A percentile compares a stretch with the other conserved stretches of the same genome.
Conservation (phyloP, 192 early-diverging fungal genomes). For the Lobosporangium transversale region DNA sequence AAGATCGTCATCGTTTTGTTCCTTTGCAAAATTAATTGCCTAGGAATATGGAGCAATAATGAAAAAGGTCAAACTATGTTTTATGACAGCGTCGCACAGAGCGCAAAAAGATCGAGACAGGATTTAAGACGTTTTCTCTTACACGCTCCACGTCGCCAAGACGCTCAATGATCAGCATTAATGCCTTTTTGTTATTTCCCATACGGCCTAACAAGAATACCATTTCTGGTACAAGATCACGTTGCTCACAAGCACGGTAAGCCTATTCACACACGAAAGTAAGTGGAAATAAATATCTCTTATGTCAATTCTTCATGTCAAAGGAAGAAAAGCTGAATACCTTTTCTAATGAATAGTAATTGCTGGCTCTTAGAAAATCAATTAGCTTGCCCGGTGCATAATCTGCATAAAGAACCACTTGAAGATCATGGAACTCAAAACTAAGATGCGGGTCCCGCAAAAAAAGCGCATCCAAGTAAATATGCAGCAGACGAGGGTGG, state of each 20-base stretch:
- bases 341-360: conserved; percentile 80
- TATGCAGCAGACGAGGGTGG: conserved; percentile 74
- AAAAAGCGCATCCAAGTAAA: conserved; percentile 95
- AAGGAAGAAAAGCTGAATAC: conserved; percentile 37
- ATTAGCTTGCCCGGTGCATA: conserved; percentile 80
- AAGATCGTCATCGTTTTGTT: conserved; percentile 93
- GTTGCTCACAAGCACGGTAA: conserved; percentile 82
- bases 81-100: no score
- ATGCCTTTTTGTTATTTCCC: conserved; percentile 94
- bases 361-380: conserved; percentile 85
- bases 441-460: conserved; percentile 72
- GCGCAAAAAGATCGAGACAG: no score
- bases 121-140: no score
- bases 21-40: conserved; percentile 98
- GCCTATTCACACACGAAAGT: conserved; percentile 58
- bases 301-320: background rate
- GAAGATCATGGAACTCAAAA: conserved; percentile 77
- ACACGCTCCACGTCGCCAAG: conserved; percentile 89
- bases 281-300: background rate
- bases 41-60: conserved; percentile 20
- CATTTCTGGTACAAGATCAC: conserved; percentile 96
- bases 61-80: no score
- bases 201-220: conserved; percentile 96
- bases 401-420: conserved; percentile 93
- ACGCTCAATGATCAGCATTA: conserved; percentile 92